Evolutionary conservation across 371 early-diverging fungal genomes (phyloP), one percentile per base, ranked within the genome.

Genomic region (Lichtheimia ramosa): DNA sequence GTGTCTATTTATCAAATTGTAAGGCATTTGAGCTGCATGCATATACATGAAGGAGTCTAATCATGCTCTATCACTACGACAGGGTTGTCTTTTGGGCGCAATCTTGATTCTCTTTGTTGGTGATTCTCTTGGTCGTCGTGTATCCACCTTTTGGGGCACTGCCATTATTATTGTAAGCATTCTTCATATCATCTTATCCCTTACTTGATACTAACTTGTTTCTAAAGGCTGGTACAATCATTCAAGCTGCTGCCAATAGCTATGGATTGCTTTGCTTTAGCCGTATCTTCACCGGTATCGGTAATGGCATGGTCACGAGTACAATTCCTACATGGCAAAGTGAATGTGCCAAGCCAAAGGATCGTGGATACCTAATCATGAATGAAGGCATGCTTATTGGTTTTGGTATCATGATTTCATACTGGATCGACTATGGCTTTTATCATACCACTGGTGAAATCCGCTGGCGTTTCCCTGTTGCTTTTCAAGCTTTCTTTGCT

Each of bases 251-350:
- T 27, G 56, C 82, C 39, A 60, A 65, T 12, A 54, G 65, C 28
- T 61, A 71, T 42, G 69, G 66, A 15, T 67, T 75, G 68, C 73
- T 77, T 41, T 74, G 74, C 48, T 65, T 72, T 51, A 74, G 79
- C 49, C 74, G 83, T 48, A 82, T 83, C 25, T 62, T 83, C 56
- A 71, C 79, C 50, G 85, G 85, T 63, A 69, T 81, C 28, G 85
- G 85, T 12, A 83, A 83, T 40, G 78, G 75, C 55, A 72, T 81
- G 65, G 79, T 74, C 48, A 77, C 82, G 1, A 73, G 79, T 28
- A 73, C 84, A 3, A 62, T 62, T 51, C 62, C 43, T 69, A 62
- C 62, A 15, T 62, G 56, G 56, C 62, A 62, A 41, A 56, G 56
- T 51, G 62, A 62, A 54, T 62, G 62, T 43, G 62, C 62, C 7